A percentile compares a stretch with the other conserved stretches of the same genome.
Evolutionary conservation across 1,284 basidiomycete genomes (phyloP).

Genomic region (Wolfiporia cocos): DNA sequence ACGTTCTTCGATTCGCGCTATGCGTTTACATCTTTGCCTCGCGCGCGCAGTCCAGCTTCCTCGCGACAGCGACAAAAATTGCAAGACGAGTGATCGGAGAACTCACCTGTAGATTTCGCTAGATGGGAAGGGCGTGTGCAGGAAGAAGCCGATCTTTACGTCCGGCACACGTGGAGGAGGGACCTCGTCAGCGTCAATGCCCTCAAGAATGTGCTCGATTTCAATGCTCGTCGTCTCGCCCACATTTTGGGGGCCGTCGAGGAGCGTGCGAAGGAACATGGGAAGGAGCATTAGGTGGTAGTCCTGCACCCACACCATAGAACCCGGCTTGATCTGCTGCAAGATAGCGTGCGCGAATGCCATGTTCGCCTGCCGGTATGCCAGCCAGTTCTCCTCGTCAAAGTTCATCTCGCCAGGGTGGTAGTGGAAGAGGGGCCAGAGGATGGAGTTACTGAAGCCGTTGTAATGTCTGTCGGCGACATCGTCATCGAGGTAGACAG

Average conservation of each 20-base stretch:
- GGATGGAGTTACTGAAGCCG: constrained; percentile 97
- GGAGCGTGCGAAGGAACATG: constrained; percentile 84
- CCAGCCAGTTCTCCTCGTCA: constrained; percentile 97
- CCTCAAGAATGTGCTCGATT: constrained; percentile 72
- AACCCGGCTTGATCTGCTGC: constrained; percentile 71
- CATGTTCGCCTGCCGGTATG: constrained; percentile 96
- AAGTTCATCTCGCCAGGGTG: constrained; percentile 99
- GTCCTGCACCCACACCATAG: constrained; percentile 99
- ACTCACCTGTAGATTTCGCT: constrained; percentile 94
- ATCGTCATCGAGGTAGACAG: constrained; percentile 96
- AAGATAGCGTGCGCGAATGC: constrained; percentile 89
- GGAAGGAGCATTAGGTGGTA: constrained; percentile 98
- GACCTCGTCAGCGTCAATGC: constrained; percentile 56
- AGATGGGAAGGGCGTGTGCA: constrained; percentile 97
- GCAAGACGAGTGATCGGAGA: too few relatives aligned
- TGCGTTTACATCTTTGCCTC: too few relatives aligned
- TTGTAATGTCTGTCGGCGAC: constrained; percentile 98
- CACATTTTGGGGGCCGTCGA: constrained; percentile 64
- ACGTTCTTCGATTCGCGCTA: too few relatives aligned
- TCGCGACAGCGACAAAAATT: too few relatives aligned
- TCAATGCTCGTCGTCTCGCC: constrained; percentile 64
- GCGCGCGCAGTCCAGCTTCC: too few relatives aligned
- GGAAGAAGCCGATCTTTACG: constrained; percentile 95
- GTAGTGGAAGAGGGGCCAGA: constrained; percentile 99
- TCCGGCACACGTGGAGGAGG: constrained; percentile 39